Evolutionary conservation across 495 filamentous ascomycete species (phyloP).

Genomic region (Aspergillus cavernicola): DNA sequence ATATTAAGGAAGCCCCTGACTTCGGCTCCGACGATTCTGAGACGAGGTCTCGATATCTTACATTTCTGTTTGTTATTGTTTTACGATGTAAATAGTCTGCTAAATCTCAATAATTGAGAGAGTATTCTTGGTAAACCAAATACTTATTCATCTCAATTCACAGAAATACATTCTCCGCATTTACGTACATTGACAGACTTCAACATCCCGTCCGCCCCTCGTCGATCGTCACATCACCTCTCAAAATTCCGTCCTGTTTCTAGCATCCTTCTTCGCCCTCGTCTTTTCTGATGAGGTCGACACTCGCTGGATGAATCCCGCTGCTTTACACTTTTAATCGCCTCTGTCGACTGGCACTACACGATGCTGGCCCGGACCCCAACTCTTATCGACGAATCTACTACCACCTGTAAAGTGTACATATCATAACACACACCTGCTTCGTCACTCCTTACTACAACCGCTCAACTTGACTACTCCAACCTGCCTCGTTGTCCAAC

Average conservation of each 20-base stretch:
- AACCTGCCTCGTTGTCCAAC: slow-evolving; percentile 13
- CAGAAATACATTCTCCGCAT: slow-evolving; percentile 3
- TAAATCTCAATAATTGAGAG: too few species aligned
- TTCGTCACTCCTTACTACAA: slow-evolving; percentile 9
- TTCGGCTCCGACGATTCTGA: neutral
- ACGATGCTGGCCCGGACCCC: slow-evolving; percentile 20
- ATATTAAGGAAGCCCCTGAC: slow-evolving; percentile 6
- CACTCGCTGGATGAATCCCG: neutral
- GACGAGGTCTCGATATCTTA: neutral
- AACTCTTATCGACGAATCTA: slow-evolving; percentile 12
- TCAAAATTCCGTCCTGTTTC: slow-evolving; percentile 5
- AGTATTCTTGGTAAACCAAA: neutral
- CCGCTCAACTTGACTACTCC: slow-evolving; percentile 1
- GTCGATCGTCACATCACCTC: slow-evolving; percentile 20
- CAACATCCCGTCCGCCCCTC: slow-evolving; percentile 13
- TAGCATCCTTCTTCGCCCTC: slow-evolving; percentile 6
- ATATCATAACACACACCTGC: neutral
- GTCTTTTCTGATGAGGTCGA: neutral
- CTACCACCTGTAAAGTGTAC: slow-evolving; percentile 1
- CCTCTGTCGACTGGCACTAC: neutral
- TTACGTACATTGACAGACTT: too few species aligned
- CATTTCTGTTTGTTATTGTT: slow-evolving; percentile 4
- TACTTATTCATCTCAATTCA: neutral
- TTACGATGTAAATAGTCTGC: neutral
- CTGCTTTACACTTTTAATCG: neutral